These are phyloP conservation scores for Geosiphon pyriformis DNA, from an alignment of 192 early-diverging fungal species.

Conservation along the genomic window DNA sequence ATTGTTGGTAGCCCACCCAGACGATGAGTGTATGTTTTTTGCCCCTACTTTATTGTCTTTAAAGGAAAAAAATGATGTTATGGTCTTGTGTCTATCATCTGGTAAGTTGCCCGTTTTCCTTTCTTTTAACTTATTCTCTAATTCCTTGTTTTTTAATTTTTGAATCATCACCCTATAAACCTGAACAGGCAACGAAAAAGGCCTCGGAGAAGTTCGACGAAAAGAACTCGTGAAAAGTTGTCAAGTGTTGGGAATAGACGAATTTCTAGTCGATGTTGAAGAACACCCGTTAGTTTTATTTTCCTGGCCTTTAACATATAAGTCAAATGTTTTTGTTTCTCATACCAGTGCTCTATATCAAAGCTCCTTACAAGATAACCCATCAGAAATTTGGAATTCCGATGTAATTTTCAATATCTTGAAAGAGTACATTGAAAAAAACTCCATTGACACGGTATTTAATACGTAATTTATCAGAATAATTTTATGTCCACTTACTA, in stretches of 20 bases:
- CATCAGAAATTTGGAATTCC: constrained; percentile 56
- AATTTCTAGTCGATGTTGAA: constrained; percentile 40
- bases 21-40: constrained; percentile 99
- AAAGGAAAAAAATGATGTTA: constrained; percentile 46
- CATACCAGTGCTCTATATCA: background rate
- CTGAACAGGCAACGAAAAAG: constrained; percentile 61
- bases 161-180: background rate
- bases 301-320: background rate
- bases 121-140: background rate
- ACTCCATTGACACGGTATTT: constrained; percentile 57
- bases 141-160: background rate
- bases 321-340: background rate
- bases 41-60: constrained; percentile 66
- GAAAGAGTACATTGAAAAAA: constrained; percentile 50
- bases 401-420: constrained; percentile 56
- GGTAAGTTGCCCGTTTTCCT: constrained; percentile 43
- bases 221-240: constrained; percentile 62
- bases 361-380: constrained; percentile 58
- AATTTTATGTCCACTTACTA: constrained; percentile 4
- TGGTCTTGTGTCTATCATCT: constrained; percentile 78
- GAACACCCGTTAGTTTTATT: constrained; percentile 54
- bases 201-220: constrained; percentile 53
- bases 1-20: constrained; percentile 85
- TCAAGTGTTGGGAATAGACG: constrained; percentile 48
- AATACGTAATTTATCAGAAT: constrained; percentile 1